Base-by-base conservation (phyloP, 805 yeast genomes). In the Ogataea siamensis region DNA sequence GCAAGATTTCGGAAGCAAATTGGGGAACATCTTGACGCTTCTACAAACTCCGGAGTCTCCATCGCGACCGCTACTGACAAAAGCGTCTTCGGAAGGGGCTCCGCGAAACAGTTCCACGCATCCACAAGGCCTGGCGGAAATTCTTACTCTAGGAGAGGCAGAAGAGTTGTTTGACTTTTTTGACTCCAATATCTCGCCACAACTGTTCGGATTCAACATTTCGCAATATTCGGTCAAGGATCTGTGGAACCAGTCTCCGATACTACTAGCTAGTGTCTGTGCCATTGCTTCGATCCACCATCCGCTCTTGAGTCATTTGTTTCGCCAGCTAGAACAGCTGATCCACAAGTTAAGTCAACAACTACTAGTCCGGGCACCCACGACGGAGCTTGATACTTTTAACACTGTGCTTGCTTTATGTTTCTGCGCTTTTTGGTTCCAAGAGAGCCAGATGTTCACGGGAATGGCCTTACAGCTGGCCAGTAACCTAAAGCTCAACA, bases 401-500 rank as follows among this genome's bases (percentile, higher is more conserved):
- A 73, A 78, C 52, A 74, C 80, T 0, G 74, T 80, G n/a, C 63
- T 80, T 14, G 84, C 83, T 0, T 62, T 81, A 25, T 71, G 80
- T 28, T 69, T 80, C 17, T 79, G 83, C 46, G 80, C 84, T 32
- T 77, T 80, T 50, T 81, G 87, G 87, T 67, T 80, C 32, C 73
- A 80, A 14, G 72, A 80, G 44, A 71, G 76, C 12, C 83, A 77
- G 50, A 69, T 78, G 73, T 78, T 79, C 49, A 76, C 83, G 1
- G 83, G 85, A 0, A 53, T 80, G 32, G 87, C 87, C 0, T 53
- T 80, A n/a, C 85, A 81, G 50, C 56, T 80, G 18, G 85, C 86
- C 0, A 72, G 73, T 40, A 76, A 70, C 35, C 63, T 74, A 44
- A 71, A 74, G 4, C 50, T 77, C 21, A 73, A 69, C 50, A 12